A percentile compares a stretch with the other conserved stretches of the same genome.
Evolutionary conservation across 805 yeast species (phyloP).

Genomic region (Saturnispora zaruensis): DNA sequence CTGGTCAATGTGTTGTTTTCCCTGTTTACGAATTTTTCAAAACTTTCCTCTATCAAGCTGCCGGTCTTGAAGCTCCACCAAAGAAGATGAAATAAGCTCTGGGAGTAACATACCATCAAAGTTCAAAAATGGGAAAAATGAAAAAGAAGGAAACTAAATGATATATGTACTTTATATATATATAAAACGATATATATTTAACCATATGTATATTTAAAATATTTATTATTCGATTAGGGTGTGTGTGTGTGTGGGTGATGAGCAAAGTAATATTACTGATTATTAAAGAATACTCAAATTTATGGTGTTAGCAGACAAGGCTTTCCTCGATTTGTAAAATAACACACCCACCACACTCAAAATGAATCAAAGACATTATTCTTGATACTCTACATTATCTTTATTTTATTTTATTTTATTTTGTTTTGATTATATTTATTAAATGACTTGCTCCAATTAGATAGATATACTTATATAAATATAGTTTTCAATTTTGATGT

Average conservation of each 20-base stretch:
- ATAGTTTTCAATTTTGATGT: neutral
- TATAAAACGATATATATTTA: neutral
- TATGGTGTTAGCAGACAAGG: too few relatives aligned
- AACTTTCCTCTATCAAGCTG: constrained; percentile 43
- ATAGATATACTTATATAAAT: constrained; percentile 1
- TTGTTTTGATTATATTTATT: constrained; percentile 1
- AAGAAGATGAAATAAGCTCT: constrained; percentile 16
- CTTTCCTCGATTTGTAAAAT: too few relatives aligned
- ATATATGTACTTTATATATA: neutral
- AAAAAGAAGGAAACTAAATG: neutral
- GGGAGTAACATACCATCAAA: neutral
- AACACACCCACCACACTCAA: too few relatives aligned
- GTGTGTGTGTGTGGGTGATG: neutral
- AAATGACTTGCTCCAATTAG: neutral
- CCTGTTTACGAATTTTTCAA: constrained; percentile 91
- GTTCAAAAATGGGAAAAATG: neutral
- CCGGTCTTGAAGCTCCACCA: constrained; percentile 16
- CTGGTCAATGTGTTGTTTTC: constrained; percentile 98
- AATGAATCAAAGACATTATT: too few relatives aligned
- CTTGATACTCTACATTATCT: neutral
- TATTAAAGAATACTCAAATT: too few relatives aligned
- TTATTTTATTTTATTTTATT: neutral
- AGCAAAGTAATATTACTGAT: neutral
- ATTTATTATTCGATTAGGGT: neutral
- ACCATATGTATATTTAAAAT: neutral